Evolutionary conservation across 805 yeast species (phyloP).

Genomic region (Pichia phayaonensis): DNA sequence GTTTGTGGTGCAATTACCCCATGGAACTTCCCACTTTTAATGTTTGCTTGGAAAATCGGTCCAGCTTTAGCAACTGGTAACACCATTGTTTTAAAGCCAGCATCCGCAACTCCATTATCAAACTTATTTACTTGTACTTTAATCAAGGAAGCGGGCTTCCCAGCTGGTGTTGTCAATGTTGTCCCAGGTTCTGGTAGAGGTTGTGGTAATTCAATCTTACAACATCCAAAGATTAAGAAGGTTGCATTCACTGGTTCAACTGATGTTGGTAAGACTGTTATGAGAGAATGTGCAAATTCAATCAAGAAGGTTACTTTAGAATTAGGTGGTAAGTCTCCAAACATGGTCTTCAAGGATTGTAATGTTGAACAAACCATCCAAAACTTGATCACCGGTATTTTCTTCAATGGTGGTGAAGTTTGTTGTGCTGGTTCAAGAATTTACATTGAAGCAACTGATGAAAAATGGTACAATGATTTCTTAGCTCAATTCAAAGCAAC

Average conservation of each 20-base stretch:
- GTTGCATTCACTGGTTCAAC: slow-evolving; percentile 82
- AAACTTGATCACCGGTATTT: slow-evolving; percentile 58
- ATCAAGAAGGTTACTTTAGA: slow-evolving; percentile 76
- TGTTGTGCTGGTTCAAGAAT: slow-evolving; percentile 81
- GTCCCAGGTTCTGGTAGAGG: slow-evolving; percentile 69
- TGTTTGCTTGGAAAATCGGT: slow-evolving; percentile 74
- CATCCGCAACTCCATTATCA: slow-evolving; percentile 70
- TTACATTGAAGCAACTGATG: slow-evolving; percentile 60
- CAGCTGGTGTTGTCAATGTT: slow-evolving; percentile 68
- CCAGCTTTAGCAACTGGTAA: slow-evolving; percentile 77
- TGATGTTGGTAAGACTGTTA: slow-evolving; percentile 62
- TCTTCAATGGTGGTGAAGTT: slow-evolving; percentile 76
- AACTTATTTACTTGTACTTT: slow-evolving; percentile 58
- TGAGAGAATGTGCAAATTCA: slow-evolving; percentile 62
- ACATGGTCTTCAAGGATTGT: slow-evolving; percentile 66
- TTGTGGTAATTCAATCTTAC: slow-evolving; percentile 64
- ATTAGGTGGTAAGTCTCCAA: slow-evolving; percentile 80
- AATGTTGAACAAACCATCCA: slow-evolving; percentile 42
- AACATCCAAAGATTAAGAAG: slow-evolving; percentile 64
- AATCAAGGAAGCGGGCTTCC: slow-evolving; percentile 61
- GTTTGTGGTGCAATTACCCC: slow-evolving; percentile 81
- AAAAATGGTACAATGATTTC: slow-evolving; percentile 45
- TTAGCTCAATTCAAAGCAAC: slow-evolving; percentile 50
- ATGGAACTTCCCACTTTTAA: slow-evolving; percentile 79
- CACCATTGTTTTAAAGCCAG: slow-evolving; percentile 65